phyloP scores from a whole-genome alignment of 805 yeast genomes.

The Sugiyamaella lignohabitans region DNA sequence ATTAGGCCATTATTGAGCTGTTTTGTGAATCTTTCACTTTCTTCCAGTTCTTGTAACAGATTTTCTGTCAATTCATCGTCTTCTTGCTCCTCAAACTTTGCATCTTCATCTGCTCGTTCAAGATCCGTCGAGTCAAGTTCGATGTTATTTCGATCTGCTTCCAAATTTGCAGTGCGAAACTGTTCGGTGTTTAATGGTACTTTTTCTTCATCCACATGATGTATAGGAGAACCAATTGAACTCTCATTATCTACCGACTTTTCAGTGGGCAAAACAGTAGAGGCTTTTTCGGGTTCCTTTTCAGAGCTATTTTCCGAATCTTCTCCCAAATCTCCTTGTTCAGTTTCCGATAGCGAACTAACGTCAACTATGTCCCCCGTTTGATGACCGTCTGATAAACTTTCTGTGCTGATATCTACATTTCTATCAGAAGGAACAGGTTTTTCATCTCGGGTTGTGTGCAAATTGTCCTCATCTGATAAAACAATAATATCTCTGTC shows the following conservation, averaged over 20 bases:
- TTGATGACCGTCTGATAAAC: no score
- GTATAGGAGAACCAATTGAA: background rate
- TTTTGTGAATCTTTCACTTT: slow-evolving; percentile 57
- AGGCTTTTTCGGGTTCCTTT: no score
- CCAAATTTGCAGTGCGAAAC: no score
- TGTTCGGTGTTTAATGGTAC: background rate
- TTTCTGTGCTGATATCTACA: no score
- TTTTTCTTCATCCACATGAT: background rate
- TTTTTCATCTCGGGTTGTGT: no score
- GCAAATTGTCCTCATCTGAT: no score
- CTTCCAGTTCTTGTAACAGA: slow-evolving; percentile 62
- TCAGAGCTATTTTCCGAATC: background rate
- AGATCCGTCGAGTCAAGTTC: background rate
- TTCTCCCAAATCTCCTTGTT: background rate
- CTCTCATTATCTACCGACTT: no score
- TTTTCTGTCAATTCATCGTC: slow-evolving; percentile 61
- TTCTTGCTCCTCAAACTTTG: slow-evolving; percentile 49
- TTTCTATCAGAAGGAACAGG: background rate
- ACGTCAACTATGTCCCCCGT: background rate
- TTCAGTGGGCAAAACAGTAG: no score
- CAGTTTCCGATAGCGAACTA: background rate
- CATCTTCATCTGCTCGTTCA: slow-evolving; percentile 20
- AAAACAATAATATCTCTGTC: background rate
- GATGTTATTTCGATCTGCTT: no score
- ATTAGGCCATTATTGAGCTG: slow-evolving; percentile 29